A percentile compares a stretch with the other conserved stretches of the same genome.
Conservation (phyloP, 257 asterid species). For the Solanum verrucosum region DNA sequence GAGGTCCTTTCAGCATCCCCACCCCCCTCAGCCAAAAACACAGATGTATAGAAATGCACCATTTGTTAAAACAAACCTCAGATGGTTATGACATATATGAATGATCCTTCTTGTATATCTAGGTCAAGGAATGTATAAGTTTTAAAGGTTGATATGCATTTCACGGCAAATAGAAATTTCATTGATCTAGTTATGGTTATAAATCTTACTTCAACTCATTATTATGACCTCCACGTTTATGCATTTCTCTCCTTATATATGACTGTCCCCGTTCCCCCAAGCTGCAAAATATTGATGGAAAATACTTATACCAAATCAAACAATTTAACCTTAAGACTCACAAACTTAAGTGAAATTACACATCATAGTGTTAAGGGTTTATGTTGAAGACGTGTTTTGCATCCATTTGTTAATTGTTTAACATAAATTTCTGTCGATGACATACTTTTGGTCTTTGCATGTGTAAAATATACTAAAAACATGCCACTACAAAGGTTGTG, state of each 20-base stretch:
- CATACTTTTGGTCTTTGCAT: not conserved
- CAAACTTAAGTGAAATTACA: not conserved
- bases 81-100: not conserved
- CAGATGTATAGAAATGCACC: slow-evolving; percentile 8
- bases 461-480: not conserved
- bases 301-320: not conserved
- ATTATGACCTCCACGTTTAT: not conserved
- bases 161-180: not conserved
- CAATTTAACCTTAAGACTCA: not conserved
- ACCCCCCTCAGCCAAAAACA: not conserved
- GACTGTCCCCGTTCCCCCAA: not conserved
- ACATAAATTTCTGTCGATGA: not conserved
- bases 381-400: not conserved
- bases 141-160: not conserved
- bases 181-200: not conserved
- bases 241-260: not conserved
- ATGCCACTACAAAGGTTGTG: not conserved
- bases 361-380: not conserved
- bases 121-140: not conserved
- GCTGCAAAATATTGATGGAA: not conserved
- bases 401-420: not conserved
- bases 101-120: not conserved
- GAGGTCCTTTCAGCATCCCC: not conserved
- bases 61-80: not conserved
- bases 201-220: not conserved